Conservation (phyloP, 140 eudicot species). For the Flaveria floridana region DNA sequence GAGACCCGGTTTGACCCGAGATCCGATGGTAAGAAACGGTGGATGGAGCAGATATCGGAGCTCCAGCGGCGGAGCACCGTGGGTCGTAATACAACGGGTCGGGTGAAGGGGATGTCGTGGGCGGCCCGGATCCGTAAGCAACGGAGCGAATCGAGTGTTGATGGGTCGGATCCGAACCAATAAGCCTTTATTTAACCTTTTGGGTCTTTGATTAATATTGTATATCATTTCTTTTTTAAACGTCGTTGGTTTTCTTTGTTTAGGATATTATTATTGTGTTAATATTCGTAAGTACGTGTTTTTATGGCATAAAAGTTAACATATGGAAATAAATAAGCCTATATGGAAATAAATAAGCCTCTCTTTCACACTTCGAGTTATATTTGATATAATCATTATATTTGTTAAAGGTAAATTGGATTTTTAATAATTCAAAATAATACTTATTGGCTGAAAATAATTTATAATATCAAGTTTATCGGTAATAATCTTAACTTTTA, state of each 20-base stretch:
- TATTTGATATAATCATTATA: not conserved
- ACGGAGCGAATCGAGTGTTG: constrained; percentile 15
- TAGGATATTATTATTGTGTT: not conserved
- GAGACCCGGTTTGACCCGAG: constrained; percentile 24
- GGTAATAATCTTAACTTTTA: too few relatives aligned
- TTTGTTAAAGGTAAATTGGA: not conserved
- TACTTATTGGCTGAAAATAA: too few relatives aligned
- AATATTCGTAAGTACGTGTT: not conserved
- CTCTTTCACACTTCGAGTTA: not conserved
- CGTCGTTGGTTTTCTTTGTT: not conserved
- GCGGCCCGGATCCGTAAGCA: constrained; percentile 45
- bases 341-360: too few relatives aligned
- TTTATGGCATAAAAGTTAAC: not conserved
- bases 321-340: too few relatives aligned
- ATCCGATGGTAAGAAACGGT: constrained; percentile 20
- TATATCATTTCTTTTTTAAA: constrained; percentile 2
- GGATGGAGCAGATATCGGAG: constrained; percentile 40
- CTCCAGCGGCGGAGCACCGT: constrained; percentile 33
- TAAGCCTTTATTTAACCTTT: not conserved
- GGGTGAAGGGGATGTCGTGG: constrained; percentile 32
- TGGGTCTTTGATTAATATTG: not conserved
- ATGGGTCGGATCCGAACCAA: constrained; percentile 17
- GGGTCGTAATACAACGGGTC: not conserved
- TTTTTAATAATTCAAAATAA: too few relatives aligned
- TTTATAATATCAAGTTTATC: too few relatives aligned